Evolutionary conservation across 2,329 filamentous ascomycete species (phyloP), one percentile per base, ranked within the genome.

Genomic region (Didymella pomorum): DNA sequence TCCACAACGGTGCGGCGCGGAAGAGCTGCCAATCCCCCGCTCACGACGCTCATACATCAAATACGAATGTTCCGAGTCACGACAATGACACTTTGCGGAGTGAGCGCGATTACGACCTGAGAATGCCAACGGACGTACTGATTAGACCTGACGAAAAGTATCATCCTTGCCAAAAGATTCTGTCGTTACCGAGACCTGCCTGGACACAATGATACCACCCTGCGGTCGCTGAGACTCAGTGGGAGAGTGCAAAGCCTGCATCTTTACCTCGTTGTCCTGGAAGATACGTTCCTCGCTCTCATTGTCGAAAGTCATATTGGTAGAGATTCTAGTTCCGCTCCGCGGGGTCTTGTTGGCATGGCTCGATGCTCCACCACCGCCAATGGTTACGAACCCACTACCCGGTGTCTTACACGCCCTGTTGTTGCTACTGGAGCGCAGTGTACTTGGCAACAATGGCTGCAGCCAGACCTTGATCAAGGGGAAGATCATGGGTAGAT

Each of bases 401-500:
- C 55, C 52, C 5, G 59, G 61, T 16, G 44, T 39, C 23, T 57
- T 61, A 26, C 62, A 61, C 35, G 47, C 62, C 43, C 62, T 64
- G 28, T 66, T 55, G 52, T 35, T 35, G 6, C 52, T 57, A 47
- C 44, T 62, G 4, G 62, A 64, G 18, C 58, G 46, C 16, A 61
- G 35, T 4, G 44, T 54, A n/a, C 54, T 63, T 12, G 60, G 55
- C 9, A 65, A 46, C 23, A 55, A 55, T 7, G 64, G 60, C 6
- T 43, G 35, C 20, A 64, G 41, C 60, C 62, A 65, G 11, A 45
- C 52, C 18, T 63, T 60, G 58, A 63, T 21, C 2, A 67, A 43
- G 14, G 60, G 60, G 33, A 66, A 63, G 12, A 63, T 60, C 73
- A 81, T 80, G 2, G 79, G 79, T 2, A 77, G 59, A 56, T 82